A percentile compares a stretch with the other conserved stretches of the same genome.
Evolutionary conservation across 2,329 filamentous ascomycete genomes (phyloP).

Genomic region (Colletotrichum euphorbiae): DNA sequence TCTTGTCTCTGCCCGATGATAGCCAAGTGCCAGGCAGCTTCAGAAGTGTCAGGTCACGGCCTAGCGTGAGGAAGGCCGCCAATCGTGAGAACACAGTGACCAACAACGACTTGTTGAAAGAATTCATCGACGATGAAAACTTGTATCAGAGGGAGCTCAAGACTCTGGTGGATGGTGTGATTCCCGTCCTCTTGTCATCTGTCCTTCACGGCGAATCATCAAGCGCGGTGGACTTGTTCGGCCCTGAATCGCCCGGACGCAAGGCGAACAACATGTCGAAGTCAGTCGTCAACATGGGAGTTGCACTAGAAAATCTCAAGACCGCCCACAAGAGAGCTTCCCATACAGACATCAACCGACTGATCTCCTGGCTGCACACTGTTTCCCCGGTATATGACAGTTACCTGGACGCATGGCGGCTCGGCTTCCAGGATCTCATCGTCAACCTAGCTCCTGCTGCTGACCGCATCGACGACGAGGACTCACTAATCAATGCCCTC

Average conservation of each 20-base stretch:
- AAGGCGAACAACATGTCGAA: conserved; percentile 76
- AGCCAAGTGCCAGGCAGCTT: conserved; percentile 67
- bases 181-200: conserved; percentile 89
- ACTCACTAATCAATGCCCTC: conserved; percentile 69
- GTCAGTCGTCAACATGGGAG: conserved; percentile 93
- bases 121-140: conserved; percentile 84
- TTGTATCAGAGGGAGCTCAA: conserved; percentile 92
- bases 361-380: conserved; percentile 85
- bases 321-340: conserved; percentile 85
- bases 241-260: conserved; percentile 61
- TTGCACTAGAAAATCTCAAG: conserved; percentile 86
- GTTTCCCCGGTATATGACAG: conserved; percentile 83
- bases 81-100: conserved; percentile 76
- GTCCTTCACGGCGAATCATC: conserved; percentile 79
- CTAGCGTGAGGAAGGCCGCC: conserved; percentile 81
- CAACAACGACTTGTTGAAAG: conserved; percentile 79
- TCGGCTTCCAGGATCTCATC: conserved; percentile 94
- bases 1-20: conserved; percentile 79
- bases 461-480: conserved; percentile 65
- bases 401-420: conserved; percentile 88
- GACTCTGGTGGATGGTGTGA: conserved; percentile 93
- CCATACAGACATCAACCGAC: conserved; percentile 74
- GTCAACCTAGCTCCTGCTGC: conserved; percentile 86
- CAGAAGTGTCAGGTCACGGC: conserved; percentile 78
- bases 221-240: conserved; percentile 75